These are phyloP conservation scores for Neurospora sp. DNA, from an alignment of 495 filamentous ascomycete species.

Conservation along the genomic window DNA sequence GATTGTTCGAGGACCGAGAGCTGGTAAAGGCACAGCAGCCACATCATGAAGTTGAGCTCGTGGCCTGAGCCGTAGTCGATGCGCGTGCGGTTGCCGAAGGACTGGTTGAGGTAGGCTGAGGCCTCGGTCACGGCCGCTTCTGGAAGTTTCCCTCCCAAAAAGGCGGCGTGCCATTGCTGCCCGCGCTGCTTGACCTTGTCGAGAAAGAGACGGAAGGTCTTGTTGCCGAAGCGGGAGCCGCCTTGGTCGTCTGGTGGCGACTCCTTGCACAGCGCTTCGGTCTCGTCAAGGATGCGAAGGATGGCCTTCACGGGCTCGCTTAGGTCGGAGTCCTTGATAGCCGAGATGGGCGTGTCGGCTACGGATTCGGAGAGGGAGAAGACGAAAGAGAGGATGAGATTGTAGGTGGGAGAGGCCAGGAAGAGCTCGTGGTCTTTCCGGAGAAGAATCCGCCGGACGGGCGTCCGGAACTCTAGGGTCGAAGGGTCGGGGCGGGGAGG, in stretches of 20 bases:
- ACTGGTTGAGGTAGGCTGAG: constrained; percentile 69
- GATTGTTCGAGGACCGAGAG: constrained; percentile 51
- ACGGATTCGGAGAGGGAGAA: constrained; percentile 80
- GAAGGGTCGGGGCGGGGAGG: constrained; percentile 58
- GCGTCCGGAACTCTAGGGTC: constrained; percentile 51
- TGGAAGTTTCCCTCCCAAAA: constrained; percentile 24
- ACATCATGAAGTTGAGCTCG: constrained; percentile 92
- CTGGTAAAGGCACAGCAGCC: constrained; percentile 83
- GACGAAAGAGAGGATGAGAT: constrained; percentile 70
- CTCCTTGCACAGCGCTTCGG: constrained; percentile 49
- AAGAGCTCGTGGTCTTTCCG: constrained; percentile 72
- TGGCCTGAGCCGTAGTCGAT: constrained; percentile 97
- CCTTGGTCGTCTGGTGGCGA: constrained; percentile 76
- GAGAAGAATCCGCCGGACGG: constrained; percentile 71
- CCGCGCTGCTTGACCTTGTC: constrained; percentile 53
- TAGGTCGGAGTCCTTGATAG: constrained; percentile 43
- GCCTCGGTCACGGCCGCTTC: constrained; percentile 54
- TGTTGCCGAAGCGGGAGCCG: constrained; percentile 90
- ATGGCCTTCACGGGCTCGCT: constrained; percentile 53
- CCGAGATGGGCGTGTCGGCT: constrained; percentile 61
- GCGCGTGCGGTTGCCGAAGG: constrained; percentile 75
- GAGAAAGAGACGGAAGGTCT: constrained; percentile 73
- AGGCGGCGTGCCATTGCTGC: constrained; percentile 47
- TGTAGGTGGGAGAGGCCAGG: constrained; percentile 65
- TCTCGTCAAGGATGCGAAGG: constrained; percentile 57